phyloP scores from a whole-genome alignment of 1,284 basidiomycete species.

The Moniliophthora roreri region DNA sequence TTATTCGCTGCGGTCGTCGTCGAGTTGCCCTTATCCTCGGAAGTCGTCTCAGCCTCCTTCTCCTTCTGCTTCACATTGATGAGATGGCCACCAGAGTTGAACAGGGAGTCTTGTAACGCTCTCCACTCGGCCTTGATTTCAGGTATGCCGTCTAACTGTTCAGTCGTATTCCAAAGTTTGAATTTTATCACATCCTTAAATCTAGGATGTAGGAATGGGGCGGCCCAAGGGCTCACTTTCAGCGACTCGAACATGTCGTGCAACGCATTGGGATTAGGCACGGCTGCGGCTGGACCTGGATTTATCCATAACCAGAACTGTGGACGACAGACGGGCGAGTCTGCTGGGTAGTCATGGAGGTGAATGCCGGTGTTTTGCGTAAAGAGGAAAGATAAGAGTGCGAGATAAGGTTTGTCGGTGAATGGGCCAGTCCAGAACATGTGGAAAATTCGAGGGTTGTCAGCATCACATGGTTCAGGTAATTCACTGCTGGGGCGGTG shows the following conservation, averaged over 20 bases:
- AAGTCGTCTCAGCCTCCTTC: conserved; percentile 21
- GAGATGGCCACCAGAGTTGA: conserved; percentile 60
- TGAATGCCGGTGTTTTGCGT: conserved; percentile 78
- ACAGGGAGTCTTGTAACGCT: conserved; percentile 51
- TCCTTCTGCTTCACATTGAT: conserved; percentile 42
- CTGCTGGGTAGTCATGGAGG: conserved; percentile 35
- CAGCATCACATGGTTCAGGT: conserved; percentile 59
- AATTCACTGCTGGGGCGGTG: conserved; percentile 51
- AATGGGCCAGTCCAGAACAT: conserved; percentile 86
- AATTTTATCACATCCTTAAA: conserved; percentile 77
- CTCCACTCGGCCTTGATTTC: conserved; percentile 78
- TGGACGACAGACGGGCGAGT: conserved; percentile 55
- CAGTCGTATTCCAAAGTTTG: conserved; percentile 82
- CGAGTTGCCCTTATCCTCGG: conserved; percentile 12
- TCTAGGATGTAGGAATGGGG: conserved; percentile 72
- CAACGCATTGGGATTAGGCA: conserved; percentile 66
- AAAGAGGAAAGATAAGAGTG: conserved; percentile 75
- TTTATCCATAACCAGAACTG: conserved; percentile 86
- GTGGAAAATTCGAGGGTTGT: conserved; percentile 73
- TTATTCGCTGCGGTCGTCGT: conserved; percentile 20
- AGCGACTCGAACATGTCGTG: conserved; percentile 64
- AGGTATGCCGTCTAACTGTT: conserved; percentile 71
- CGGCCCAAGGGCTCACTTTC: conserved; percentile 69
- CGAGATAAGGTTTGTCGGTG: conserved; percentile 81
- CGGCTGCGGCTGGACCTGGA: conserved; percentile 61